Evolutionary conservation across 352 stramenopile species (phyloP).

Genomic region (Globisporangium sylvaticum): DNA sequence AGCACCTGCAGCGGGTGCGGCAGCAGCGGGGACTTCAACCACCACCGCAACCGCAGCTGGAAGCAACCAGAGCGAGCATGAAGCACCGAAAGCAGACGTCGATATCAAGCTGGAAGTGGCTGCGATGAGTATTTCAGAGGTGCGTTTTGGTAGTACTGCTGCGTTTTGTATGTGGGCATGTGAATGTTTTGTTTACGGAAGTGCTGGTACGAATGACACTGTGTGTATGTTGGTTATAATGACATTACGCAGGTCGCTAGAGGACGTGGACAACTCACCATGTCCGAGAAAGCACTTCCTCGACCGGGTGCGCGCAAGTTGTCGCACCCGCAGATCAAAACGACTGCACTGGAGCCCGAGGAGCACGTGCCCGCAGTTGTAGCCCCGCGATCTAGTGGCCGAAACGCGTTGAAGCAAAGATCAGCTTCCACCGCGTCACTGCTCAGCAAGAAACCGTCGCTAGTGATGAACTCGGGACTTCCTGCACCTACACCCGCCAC

Average conservation of each 20-base stretch:
- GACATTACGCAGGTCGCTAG: not conserved
- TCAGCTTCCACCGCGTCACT: constrained; percentile 7
- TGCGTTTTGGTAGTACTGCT: not conserved
- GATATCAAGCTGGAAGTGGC: constrained; percentile 3
- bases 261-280: constrained; percentile 17
- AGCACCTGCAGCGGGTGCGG: not conserved
- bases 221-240: not conserved
- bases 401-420: constrained; percentile 19
- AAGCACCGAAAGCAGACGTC: not conserved
- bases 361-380: not conserved
- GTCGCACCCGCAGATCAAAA: constrained; percentile 8
- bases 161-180: not conserved
- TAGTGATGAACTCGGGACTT: not conserved
- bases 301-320: constrained; percentile 19
- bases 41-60: not conserved
- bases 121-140: constrained; percentile 1
- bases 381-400: constrained; percentile 14
- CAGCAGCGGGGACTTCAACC: no score
- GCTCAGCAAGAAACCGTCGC: constrained; percentile 11
- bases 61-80: constrained; percentile 26
- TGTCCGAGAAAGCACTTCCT: constrained; percentile 15
- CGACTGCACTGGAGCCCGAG: not conserved
- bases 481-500: not conserved
- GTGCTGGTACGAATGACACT: not conserved
- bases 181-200: not conserved